phyloP scores from a whole-genome alignment of 2,329 filamentous ascomycete species.

The Cladophialophora yegresii region DNA sequence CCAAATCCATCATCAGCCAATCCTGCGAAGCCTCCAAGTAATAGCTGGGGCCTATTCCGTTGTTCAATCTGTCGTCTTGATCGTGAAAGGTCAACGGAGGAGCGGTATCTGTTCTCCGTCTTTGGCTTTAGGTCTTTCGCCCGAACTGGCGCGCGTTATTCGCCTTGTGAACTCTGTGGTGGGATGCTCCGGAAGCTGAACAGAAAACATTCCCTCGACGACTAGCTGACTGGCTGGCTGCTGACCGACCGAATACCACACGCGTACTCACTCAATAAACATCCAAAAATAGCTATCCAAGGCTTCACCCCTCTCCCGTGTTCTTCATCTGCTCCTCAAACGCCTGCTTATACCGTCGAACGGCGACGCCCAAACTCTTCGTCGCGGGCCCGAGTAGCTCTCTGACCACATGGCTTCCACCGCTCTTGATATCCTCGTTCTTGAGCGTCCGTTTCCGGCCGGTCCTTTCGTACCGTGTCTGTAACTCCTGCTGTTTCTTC shows the following conservation, averaged over 20 bases:
- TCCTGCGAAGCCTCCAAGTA: neutral
- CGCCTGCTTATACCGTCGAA: constrained; percentile 69
- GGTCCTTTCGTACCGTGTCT: constrained; percentile 69
- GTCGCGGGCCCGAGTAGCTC: constrained; percentile 75
- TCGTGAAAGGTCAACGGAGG: neutral
- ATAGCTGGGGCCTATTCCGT: neutral
- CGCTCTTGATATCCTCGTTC: constrained; percentile 63
- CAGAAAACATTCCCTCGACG: neutral
- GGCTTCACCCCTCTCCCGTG: constrained; percentile 12
- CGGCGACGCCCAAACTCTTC: constrained; percentile 68
- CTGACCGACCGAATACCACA: neutral
- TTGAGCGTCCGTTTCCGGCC: constrained; percentile 73
- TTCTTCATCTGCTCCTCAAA: constrained; percentile 60
- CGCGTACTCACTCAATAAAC: neutral
- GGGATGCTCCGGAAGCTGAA: neutral
- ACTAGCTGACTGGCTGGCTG: neutral
- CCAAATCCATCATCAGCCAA: neutral
- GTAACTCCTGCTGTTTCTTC: constrained; percentile 66
- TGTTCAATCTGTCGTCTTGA: neutral
- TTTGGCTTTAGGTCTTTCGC: neutral
- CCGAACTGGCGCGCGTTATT: neutral
- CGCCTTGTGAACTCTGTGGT: neutral
- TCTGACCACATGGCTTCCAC: constrained; percentile 74
- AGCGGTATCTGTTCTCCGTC: neutral
- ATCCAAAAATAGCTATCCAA: neutral